Base-by-base conservation (phyloP, 345 rosid species). In the Diplotaxis tenuifolia region DNA sequence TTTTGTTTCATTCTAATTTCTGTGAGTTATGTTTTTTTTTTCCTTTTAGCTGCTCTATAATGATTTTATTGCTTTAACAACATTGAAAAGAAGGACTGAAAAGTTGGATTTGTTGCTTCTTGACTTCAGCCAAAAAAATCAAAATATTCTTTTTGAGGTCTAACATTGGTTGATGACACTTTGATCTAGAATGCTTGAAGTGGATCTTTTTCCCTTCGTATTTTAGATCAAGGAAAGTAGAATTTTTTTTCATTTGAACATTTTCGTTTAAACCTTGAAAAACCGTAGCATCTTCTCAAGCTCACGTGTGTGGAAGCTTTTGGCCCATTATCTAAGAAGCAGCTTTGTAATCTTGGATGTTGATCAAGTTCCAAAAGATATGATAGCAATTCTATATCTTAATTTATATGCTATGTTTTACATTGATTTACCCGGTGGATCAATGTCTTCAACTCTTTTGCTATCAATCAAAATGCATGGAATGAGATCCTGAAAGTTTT, bases 21-120 rank as follows among this genome's bases (percentile, higher is more conserved):
- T 36, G 9, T 15, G 9, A 9, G 15, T 31, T 31, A 2, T 22
- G 5, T 10, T 58, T 19, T 31, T 0, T 0, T 12, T 62, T 42
- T n/a, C 1, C 12, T 49, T 1, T 12, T 36, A n/a, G 70, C 62
- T 62, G 79, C 59, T 62, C 65, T 28, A 29, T 68, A 74, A 68
- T 75, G 59, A 68, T 75, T 75, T 1, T 38, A 6, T 68, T 75
- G 79, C 74, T 75, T 75, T 75, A 75, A 75, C 74, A 65, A 75
- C 70, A 68, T 65, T 69, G 74, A 68, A 68, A 68, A 20, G 65
- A 61, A 28, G 70, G 9, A 29, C 5, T 62, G 22, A 20, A 59
- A 69, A 75, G 0, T 19, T 32, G 49, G 73, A 19, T 62, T 40
- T 62, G 67, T 49, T 27, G 12, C 57, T 68, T 63, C 2, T 76